phyloP scores from a whole-genome alignment of 1,284 basidiomycete species.

The Cryptococcus sp. region DNA sequence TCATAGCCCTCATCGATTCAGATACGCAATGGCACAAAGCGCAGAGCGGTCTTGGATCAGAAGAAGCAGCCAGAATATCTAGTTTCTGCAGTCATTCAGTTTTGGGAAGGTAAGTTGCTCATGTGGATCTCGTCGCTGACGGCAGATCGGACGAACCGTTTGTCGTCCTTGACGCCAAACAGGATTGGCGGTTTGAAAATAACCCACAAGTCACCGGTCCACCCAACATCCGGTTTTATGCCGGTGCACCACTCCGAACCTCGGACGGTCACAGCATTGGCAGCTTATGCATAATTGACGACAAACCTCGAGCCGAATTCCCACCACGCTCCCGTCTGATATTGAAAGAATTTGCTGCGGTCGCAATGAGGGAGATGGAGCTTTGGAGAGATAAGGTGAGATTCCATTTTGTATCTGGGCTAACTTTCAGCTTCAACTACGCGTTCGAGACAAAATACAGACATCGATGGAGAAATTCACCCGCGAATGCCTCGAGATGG shows the following conservation, averaged over 20 bases:
- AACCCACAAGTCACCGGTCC: slow-evolving; percentile 73
- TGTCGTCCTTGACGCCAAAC: slow-evolving; percentile 73
- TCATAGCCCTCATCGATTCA: slow-evolving; percentile 78
- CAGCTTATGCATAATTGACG: slow-evolving; percentile 82
- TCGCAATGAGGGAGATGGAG: slow-evolving; percentile 95
- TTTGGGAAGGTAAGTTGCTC: slow-evolving; percentile 66
- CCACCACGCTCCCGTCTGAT: slow-evolving; percentile 86
- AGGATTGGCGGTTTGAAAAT: slow-evolving; percentile 79
- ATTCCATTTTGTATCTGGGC: slow-evolving; percentile 4
- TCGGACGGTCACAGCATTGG: slow-evolving; percentile 89
- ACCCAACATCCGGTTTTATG: slow-evolving; percentile 82
- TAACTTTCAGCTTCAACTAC: slow-evolving; percentile 71
- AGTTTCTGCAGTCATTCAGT: slow-evolving; percentile 84
- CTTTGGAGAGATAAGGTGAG: slow-evolving; percentile 85
- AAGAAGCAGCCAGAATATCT: slow-evolving; percentile 63
- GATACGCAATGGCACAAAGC: slow-evolving; percentile 86
- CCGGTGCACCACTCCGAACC: slow-evolving; percentile 84
- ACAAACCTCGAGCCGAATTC: slow-evolving; percentile 79
- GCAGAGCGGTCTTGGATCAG: slow-evolving; percentile 67
- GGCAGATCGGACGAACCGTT: slow-evolving; percentile 80
- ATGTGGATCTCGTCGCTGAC: background rate
- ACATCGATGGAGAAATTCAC: slow-evolving; percentile 95
- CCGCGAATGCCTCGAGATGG: slow-evolving; percentile 89
- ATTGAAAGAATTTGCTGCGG: slow-evolving; percentile 87
- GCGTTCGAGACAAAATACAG: slow-evolving; percentile 88